These are phyloP conservation scores for Coniella vitis DNA, from an alignment of 2,329 filamentous ascomycete species.

Conservation along the genomic window DNA sequence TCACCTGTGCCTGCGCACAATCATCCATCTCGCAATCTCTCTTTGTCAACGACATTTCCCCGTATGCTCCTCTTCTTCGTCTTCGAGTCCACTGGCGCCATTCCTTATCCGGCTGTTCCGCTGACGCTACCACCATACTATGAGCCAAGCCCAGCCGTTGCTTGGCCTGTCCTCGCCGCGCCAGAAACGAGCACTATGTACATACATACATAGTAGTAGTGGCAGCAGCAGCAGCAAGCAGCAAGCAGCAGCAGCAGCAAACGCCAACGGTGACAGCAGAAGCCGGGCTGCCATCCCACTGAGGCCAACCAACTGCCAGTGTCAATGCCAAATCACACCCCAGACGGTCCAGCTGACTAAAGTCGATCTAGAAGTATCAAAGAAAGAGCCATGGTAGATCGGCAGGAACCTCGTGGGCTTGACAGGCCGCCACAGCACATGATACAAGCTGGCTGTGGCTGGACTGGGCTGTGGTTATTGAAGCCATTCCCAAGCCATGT, in stretches of 20 bases:
- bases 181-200: too few species aligned
- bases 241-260: too few species aligned
- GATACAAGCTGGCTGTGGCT: too few species aligned
- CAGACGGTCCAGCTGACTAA: too few species aligned
- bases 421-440: not conserved
- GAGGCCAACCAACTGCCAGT: too few species aligned
- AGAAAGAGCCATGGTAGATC: not conserved
- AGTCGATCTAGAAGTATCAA: too few species aligned
- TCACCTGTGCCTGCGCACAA: too few species aligned
- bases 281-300: too few species aligned
- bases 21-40: not conserved
- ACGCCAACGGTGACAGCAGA: too few species aligned
- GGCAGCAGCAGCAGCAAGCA: constrained; percentile 9
- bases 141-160: not conserved
- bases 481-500: not conserved
- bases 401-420: not conserved
- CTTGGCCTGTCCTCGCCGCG: not conserved
- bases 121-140: not conserved
- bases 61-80: not conserved
- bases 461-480: not conserved
- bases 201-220: not conserved
- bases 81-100: not conserved
- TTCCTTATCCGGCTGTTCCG: not conserved
- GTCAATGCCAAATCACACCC: too few species aligned
- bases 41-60: not conserved